Evolutionary conservation across 2,329 filamentous ascomycete species (phyloP), one percentile per base, ranked within the genome.

Genomic region (Aureobasidium sp.): DNA sequence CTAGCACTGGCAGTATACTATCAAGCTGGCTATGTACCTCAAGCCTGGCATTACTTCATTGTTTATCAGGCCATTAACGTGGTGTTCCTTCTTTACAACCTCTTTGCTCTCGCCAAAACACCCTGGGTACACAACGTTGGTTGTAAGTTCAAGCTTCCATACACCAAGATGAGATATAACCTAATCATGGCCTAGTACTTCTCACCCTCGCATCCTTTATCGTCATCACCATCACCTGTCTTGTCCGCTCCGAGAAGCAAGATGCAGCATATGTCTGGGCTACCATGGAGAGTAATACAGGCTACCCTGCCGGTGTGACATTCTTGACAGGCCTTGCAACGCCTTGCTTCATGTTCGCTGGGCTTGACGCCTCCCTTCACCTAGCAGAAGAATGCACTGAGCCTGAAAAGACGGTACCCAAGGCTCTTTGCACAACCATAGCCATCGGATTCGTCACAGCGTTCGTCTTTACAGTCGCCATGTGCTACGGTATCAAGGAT

Each of bases 71-170:
- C 66, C 58, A 29, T 72, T 27, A 27, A 65, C 67, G 40, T 85
- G 85, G 72, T 84, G 83, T 67, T 84, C 81, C 68, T 84, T 15
- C 38, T 90, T 87, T 87, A 82, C 88, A 69, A 88, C 65, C 80
- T 87, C 43, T 89, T 88, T 71, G 79, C 82, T 48, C 87, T 87
- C 69, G 69, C 89, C 64, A 74, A 84, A 40, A 80, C 85, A 66
- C 81, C 85, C 18, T 87, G 85, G 84, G 55, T 84, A 6, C 82
- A 60, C 80, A 65, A 81, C 82, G 60, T 69, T 70, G 50, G 77
- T 82, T 64, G 80, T 88, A 65, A 77, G 88, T 20, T 84, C 87
- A 66, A 81, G 80, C 69, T n/a, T 88, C 88, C 72, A 10, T 83
- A 6, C 20, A 11, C 8, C 18, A 20, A 36, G 7, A 5, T 15